These are phyloP conservation scores for Ophiobolus disseminans DNA, from an alignment of 2,329 filamentous ascomycete genomes.

Conservation along the genomic window DNA sequence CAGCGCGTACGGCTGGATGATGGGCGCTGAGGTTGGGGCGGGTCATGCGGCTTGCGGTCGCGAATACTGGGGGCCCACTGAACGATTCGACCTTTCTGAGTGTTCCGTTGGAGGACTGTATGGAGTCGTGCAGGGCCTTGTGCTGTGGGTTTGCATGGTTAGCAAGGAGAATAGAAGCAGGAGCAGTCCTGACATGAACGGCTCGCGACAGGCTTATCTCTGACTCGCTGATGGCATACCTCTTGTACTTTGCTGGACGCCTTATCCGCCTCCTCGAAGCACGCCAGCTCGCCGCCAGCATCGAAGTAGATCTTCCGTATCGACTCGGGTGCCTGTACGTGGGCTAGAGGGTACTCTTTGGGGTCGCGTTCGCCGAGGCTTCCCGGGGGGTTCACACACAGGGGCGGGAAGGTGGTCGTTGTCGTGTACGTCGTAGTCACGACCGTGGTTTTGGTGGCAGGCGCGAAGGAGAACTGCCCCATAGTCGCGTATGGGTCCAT, in stretches of 20 bases:
- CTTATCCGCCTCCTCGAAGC: slow-evolving; percentile 69
- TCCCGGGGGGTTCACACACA: slow-evolving; percentile 76
- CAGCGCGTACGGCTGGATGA: slow-evolving; percentile 30
- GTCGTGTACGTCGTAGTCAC: slow-evolving; percentile 94
- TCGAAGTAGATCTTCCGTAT: slow-evolving; percentile 80
- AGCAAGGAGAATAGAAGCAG: slow-evolving; percentile 22
- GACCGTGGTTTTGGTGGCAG: slow-evolving; percentile 69
- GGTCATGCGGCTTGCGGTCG: slow-evolving; percentile 49
- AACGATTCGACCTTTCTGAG: slow-evolving; percentile 51
- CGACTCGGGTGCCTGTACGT: slow-evolving; percentile 79
- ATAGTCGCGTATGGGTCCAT: slow-evolving; percentile 53
- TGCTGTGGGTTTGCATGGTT: slow-evolving; percentile 48
- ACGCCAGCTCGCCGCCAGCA: slow-evolving; percentile 66
- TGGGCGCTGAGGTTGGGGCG: slow-evolving; percentile 33
- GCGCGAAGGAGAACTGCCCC: slow-evolving; percentile 67
- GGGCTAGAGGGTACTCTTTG: slow-evolving; percentile 88
- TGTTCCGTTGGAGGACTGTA: slow-evolving; percentile 57
- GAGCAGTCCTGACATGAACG: slow-evolving; percentile 23
- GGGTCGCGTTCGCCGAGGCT: slow-evolving; percentile 76
- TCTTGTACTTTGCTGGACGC: slow-evolving; percentile 60
- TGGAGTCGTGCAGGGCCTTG: slow-evolving; percentile 52
- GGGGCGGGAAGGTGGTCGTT: slow-evolving; percentile 80
- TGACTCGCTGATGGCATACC: slow-evolving; percentile 51
- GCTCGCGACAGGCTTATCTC: slow-evolving; percentile 24
- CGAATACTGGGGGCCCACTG: slow-evolving; percentile 50